phyloP scores from a whole-genome alignment of 129 eudicot species.

The Pulicaria dysenterica region DNA sequence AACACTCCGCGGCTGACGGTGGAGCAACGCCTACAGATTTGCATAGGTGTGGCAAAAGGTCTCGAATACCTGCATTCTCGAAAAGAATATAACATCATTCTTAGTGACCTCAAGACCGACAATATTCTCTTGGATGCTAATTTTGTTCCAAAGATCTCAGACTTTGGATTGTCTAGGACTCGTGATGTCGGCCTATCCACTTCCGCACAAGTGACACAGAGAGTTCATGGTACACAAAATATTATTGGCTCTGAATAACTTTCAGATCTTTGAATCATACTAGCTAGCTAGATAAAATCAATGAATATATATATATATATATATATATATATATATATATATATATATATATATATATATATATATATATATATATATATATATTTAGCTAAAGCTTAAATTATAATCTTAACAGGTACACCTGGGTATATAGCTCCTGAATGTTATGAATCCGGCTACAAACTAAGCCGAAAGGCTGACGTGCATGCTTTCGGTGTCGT shows the following conservation, averaged over 20 bases:
- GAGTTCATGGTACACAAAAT: background rate
- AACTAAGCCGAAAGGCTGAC: too few species aligned
- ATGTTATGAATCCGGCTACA: too few species aligned
- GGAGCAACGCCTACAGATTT: background rate
- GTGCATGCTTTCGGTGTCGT: background rate
- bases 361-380: too few species aligned
- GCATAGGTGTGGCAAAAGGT: background rate
- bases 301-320: too few species aligned
- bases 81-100: background rate
- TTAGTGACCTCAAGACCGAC: background rate
- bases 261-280: too few species aligned
- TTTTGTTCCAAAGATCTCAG: background rate
- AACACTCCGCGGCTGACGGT: background rate
- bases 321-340: too few species aligned
- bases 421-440: too few species aligned
- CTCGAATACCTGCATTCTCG: background rate
- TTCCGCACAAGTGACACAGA: background rate
- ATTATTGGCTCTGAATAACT: too few species aligned
- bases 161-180: background rate
- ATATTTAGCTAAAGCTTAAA: too few species aligned
- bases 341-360: too few species aligned
- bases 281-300: too few species aligned
- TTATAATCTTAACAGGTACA: too few species aligned
- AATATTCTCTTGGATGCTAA: background rate
- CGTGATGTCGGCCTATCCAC: background rate